Conservation (phyloP, 164 flowering plant genomes). For the Euptelea pleiosperma region DNA sequence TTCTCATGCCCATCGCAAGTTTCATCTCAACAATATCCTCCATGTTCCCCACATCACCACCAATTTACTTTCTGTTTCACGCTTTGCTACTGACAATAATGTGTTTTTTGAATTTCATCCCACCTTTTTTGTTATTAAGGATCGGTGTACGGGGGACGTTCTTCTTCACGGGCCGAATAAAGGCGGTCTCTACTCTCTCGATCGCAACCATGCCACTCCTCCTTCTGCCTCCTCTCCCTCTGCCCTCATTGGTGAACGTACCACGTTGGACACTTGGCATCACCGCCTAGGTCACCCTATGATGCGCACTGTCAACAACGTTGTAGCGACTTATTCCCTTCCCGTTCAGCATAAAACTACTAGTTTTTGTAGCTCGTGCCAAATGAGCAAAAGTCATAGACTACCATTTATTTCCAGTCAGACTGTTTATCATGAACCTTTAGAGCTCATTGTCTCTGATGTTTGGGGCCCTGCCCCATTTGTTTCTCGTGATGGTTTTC, state of each 20-base stretch:
- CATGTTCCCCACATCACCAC: not conserved
- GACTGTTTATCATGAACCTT: not conserved
- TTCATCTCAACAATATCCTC: not conserved
- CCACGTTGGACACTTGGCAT: not conserved
- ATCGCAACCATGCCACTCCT: not conserved
- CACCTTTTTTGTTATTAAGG: not conserved
- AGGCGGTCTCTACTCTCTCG: not conserved
- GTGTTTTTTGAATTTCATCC: not conserved
- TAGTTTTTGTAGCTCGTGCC: not conserved
- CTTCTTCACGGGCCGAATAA: not conserved
- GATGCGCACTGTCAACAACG: not conserved
- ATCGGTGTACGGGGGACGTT: not conserved
- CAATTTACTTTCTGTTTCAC: not conserved
- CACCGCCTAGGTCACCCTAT: not conserved
- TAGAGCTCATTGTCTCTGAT: not conserved
- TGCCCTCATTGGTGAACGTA: not conserved
- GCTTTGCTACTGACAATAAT: not conserved
- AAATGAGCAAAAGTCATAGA: not conserved
- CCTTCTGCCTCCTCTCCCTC: too few species aligned
- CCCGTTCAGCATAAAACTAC: not conserved
- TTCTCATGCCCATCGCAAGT: not conserved
- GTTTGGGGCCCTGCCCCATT: not conserved
- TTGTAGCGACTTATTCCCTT: not conserved
- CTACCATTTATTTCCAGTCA: not conserved
- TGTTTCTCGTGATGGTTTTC: not conserved